Conservation (phyloP, 1,284 basidiomycete species). For the Puccinia horiana region DNA sequence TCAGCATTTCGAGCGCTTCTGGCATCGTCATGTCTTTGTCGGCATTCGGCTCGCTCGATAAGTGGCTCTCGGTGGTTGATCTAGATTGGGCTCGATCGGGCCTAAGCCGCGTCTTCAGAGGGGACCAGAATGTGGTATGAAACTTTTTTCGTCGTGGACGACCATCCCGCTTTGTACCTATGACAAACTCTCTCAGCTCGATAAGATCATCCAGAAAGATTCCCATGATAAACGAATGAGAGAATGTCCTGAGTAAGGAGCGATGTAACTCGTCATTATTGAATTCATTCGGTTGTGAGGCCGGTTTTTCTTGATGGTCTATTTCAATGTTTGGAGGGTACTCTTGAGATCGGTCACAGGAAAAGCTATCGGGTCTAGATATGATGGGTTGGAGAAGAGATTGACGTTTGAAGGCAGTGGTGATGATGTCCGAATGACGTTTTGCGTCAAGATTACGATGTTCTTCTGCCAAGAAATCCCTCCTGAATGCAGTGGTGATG, state of each 20-base stretch:
- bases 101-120: conserved; percentile 21
- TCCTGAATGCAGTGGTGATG: background rate
- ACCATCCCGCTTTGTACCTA: background rate
- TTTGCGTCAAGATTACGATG: background rate
- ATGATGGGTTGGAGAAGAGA: background rate
- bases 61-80: background rate
- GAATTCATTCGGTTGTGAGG: background rate
- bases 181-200: conserved; percentile 8
- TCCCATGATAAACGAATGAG: conserved; percentile 18
- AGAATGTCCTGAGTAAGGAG: conserved; percentile 14
- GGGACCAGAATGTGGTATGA: conserved; percentile 58
- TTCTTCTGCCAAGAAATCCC: background rate
- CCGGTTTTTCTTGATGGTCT: background rate
- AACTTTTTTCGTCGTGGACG: conserved; percentile 51
- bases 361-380: background rate
- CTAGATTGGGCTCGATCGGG: background rate
- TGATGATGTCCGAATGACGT: background rate
- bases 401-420: background rate
- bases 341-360: background rate
- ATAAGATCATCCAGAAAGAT: conserved; percentile 17
- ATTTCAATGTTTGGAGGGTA: background rate
- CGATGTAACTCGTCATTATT: conserved; percentile 12
- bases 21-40: conserved; percentile 53
- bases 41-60: conserved; percentile 2
- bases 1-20: conserved; percentile 57